Evolutionary conservation across 2,329 filamentous ascomycete genomes (phyloP), one percentile per base, ranked within the genome.

Genomic region (Trichophaea hybrida): DNA sequence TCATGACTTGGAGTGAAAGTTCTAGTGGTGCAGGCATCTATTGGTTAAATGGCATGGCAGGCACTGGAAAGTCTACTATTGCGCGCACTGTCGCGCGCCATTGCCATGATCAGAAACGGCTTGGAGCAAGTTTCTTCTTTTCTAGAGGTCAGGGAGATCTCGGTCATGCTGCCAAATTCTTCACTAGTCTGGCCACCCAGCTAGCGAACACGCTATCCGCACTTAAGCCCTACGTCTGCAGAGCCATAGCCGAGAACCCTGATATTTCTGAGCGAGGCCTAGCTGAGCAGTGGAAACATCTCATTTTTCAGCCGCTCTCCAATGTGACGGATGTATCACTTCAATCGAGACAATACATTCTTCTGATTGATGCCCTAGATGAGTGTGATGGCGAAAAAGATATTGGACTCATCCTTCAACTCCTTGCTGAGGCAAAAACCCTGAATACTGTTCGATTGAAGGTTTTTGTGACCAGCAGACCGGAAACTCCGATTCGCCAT

Each of bases 211-310:
- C n/a, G n/a, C n/a, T n/a, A n/a, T n/a, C n/a, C n/a, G n/a, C n/a
- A n/a, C n/a, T n/a, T n/a, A n/a, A n/a, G n/a, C n/a, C n/a, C n/a
- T n/a, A n/a, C n/a, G n/a, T n/a, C n/a, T n/a, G n/a, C n/a, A n/a
- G n/a, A n/a, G n/a, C n/a, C n/a, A n/a, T n/a, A n/a, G n/a, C n/a
- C n/a, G n/a, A n/a, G n/a, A n/a, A n/a, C n/a, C n/a, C n/a, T n/a
- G n/a, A n/a, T n/a, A n/a, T n/a, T n/a, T n/a, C n/a, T n/a, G n/a
- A n/a, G n/a, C n/a, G n/a, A n/a, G n/a, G n/a, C n/a, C n/a, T n/a
- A n/a, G n/a, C n/a, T n/a, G n/a, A n/a, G n/a, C 74, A 77, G 59
- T 76, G 75, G 60, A 67, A 73, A 1, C 71, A 70, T 55, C 72
- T 77, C 1, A 66, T 76, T 44, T 48, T 72, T 0, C 34, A 71